Evolutionary conservation across 306 rosid genomes (phyloP), one percentile per base, ranked within the genome.

Genomic region (Corylus americana): DNA sequence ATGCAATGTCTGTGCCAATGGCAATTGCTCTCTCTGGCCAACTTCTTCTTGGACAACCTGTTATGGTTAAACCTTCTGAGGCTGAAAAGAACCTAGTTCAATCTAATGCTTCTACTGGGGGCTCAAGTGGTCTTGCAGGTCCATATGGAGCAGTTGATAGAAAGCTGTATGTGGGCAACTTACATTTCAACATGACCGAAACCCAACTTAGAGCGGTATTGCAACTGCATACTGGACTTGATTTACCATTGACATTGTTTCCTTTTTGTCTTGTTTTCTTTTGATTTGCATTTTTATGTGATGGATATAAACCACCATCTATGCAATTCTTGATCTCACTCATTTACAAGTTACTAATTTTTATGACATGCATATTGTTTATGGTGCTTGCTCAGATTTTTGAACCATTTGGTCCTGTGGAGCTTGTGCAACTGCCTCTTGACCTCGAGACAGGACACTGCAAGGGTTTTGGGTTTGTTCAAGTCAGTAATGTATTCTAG

Each of bases 391-490:
- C 76, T 77, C 83, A 96, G 99, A 96, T 96, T 83, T 96, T 96
- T 82, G 99, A 96, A 81, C 92, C 99, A 70, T 96, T 96, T 91
- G 99, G 99, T 78, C 96, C 92, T 0, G 97, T 93, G 81, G 99
- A 96, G 85, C 89, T 93, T 74, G 98, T 96, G 58, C 98, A 93
- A 82, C 85, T 96, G 74, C 99, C 99, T 71, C 93, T 92, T 79
- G 98, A 96, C 85, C 84, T 90, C 67, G 99, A 96, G 88, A 88
- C 98, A 27, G 98, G 98, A 74, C 99, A 96, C 78, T 96, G 99
- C 98, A 93, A 96, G 89, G 98, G 99, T 64, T 96, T 96, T 82
- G 99, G 99, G 68, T 96, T 96, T 91, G 88, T 96, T 86, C 99
- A 93, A 75, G 98, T 96, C 79, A 66, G 98, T 89, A 75, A 63